A percentile compares a stretch with the other conserved stretches of the same genome.
Conservation (phyloP, 2,329 filamentous ascomycete genomes). For the Alternaria ventricosa region DNA sequence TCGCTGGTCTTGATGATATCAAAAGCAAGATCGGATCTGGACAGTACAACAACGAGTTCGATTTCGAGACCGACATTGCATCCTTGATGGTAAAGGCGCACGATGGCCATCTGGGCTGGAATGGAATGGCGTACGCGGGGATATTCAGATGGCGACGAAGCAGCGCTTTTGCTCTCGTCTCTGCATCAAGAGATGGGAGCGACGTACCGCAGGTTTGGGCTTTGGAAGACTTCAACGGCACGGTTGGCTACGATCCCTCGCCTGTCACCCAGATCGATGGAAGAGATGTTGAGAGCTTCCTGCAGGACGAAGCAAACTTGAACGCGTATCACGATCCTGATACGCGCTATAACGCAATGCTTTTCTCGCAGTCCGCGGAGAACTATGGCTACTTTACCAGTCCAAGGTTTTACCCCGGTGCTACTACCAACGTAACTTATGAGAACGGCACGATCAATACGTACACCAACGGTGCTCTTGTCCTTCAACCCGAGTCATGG, state of each 20-base stretch:
- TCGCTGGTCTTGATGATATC: constrained; percentile 47
- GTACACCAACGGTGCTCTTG: constrained; percentile 40
- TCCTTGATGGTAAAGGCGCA: constrained; percentile 40
- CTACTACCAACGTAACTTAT: constrained; percentile 39
- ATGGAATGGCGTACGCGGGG: constrained; percentile 45
- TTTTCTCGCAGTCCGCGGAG: constrained; percentile 44
- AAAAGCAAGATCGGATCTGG: constrained; percentile 36
- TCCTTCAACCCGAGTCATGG: constrained; percentile 36
- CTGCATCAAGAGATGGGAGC: constrained; percentile 39
- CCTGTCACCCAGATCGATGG: constrained; percentile 49
- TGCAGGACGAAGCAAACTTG: constrained; percentile 40
- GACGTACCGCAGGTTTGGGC: constrained; percentile 41
- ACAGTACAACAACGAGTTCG: constrained; percentile 50
- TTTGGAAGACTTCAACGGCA: constrained; percentile 40
- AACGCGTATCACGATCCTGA: constrained; percentile 51
- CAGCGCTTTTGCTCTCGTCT: constrained; percentile 38
- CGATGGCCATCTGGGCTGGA: constrained; percentile 46
- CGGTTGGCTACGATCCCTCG: constrained; percentile 38
- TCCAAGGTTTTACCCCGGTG: constrained; percentile 43
- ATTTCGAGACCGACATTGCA: constrained; percentile 50
- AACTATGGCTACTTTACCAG: constrained; percentile 40
- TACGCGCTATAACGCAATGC: constrained; percentile 49
- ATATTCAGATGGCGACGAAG: constrained; percentile 45
- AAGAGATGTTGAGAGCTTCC: constrained; percentile 41
- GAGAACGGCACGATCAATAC: constrained; percentile 45